These are phyloP conservation scores for Agaricus blazei DNA, from an alignment of 768 basidiomycete species.

Conservation along the genomic window DNA sequence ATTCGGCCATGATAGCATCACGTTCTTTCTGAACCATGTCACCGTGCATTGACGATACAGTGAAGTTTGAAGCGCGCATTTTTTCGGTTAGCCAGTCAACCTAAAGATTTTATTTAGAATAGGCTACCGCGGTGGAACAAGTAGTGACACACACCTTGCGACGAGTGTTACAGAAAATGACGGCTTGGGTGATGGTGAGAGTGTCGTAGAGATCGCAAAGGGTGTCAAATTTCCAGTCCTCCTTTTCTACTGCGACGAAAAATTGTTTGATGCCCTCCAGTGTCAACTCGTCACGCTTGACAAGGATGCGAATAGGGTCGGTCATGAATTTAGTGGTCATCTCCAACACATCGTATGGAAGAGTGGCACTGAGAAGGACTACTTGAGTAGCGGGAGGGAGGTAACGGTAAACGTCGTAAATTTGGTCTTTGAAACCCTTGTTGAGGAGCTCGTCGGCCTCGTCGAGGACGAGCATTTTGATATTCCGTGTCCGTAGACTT, in stretches of 20 bases:
- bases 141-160: conserved; percentile 64
- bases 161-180: conserved; percentile 98
- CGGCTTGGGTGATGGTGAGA: conserved; percentile 97
- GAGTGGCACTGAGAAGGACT: conserved; percentile 90
- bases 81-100: conserved; percentile 99
- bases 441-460: conserved; percentile 96
- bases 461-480: conserved; percentile 95
- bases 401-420: conserved; percentile 97
- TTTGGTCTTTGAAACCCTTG: conserved; percentile 99
- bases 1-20: conserved; percentile 96
- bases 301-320: conserved; percentile 95
- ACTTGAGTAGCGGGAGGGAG: conserved; percentile 97
- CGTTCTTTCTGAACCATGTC: conserved; percentile 96
- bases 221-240: conserved; percentile 99
- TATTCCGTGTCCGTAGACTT: conserved; percentile 89
- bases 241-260: conserved; percentile 98
- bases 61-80: conserved; percentile 98
- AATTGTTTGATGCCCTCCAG: conserved; percentile 96
- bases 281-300: conserved; percentile 99
- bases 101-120: conserved; percentile 30
- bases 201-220: conserved; percentile 97
- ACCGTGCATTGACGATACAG: conserved; percentile 93
- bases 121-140: not conserved
- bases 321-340: conserved; percentile 99
- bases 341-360: conserved; percentile 95